Percentiles rank a stretch among this genome's conserved stretches.
Evolutionary conservation across 768 basidiomycete genomes (phyloP).

Genomic region (Porpolomopsis calyptriformis): DNA sequence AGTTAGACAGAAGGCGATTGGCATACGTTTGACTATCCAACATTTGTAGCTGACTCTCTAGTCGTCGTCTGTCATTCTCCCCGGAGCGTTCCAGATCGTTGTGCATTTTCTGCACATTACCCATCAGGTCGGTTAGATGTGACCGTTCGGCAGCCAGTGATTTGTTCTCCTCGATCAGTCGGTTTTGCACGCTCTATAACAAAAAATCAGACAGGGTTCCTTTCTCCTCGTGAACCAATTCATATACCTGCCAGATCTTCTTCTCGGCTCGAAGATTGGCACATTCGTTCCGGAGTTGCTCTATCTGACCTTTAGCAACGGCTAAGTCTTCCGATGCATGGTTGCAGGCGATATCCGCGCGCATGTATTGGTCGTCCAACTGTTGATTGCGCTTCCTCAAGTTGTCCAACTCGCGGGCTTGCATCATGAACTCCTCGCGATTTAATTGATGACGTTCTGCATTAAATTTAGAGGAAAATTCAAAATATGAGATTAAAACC

Average conservation of each 20-base stretch:
- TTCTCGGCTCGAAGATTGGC: conserved; percentile 90
- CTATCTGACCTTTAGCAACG: conserved; percentile 46
- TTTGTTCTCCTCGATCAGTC: conserved; percentile 81
- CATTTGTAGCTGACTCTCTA: conserved; percentile 72
- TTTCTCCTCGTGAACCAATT: background rate
- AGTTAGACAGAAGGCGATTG: background rate
- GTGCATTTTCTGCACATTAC: conserved; percentile 85
- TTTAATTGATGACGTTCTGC: conserved; percentile 61
- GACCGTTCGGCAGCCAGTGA: conserved; percentile 70
- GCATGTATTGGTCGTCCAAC: conserved; percentile 62
- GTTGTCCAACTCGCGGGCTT: conserved; percentile 55
- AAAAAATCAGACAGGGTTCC: conserved; percentile 7
- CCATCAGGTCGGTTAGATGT: conserved; percentile 78
- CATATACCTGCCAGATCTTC: conserved; percentile 78
- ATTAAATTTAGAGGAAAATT: conserved; percentile 6
- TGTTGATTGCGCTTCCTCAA: conserved; percentile 59
- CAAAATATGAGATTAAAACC: conserved; percentile 6
- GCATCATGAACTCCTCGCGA: conserved; percentile 56
- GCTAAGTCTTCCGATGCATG: conserved; percentile 60
- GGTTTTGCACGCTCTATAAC: conserved; percentile 59
- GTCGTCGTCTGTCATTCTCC: conserved; percentile 69
- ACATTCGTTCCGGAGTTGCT: conserved; percentile 75
- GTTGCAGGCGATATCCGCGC: conserved; percentile 64
- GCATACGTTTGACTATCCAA: conserved; percentile 71
- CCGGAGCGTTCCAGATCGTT: conserved; percentile 76